Evolutionary conservation across 2,329 filamentous ascomycete genomes (phyloP), one percentile per base, ranked within the genome.

Genomic region (Neopestalotiopsis rosae): DNA sequence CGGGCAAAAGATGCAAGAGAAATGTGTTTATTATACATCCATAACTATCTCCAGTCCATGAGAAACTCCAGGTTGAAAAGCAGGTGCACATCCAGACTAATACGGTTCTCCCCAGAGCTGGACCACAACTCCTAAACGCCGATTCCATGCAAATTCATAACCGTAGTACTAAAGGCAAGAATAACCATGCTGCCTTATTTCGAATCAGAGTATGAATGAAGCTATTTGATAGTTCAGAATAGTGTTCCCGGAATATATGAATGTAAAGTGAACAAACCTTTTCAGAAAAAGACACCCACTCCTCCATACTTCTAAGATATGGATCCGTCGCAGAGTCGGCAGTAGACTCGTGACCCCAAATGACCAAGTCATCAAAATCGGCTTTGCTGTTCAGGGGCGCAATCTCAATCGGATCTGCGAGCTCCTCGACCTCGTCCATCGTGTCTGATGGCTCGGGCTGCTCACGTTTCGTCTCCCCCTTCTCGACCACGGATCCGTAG

Each of bases 311-410:
- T 77, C 92, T 91, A 4, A 93, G 84, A 77, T 94, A 96, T 1
- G 87, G 84, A 80, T 97, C 94, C 5, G 82, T 81, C 34, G 84
- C 84, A 0, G 85, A 84, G 69, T 91, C 89, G 5, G 90, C 90
- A 64, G 88, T 74, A 1, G 82, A 80, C 73, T 96, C 94, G 78
- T 97, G 94, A 0, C 88, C 91, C 95, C 95, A 98, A n/a, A 97
- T 86, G 3, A 94, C 81, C 65, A 97, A 79, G 67, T 92, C 85
- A 6, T 94, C 89, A 76, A 98, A 98, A 17, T 85, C 85, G 1
- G 89, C 90, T 24, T 90, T 84, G 58, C 89, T 83, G 65, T 92
- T 86, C 73, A 95, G 81, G 24, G 84, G 84, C 10, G 89, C 87
- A 1, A 87, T 84, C 30, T 87, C 84, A 13, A 82, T 74, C 17